Base-by-base conservation (phyloP, 1,284 basidiomycete species). In the Schizophyllum commune region DNA sequence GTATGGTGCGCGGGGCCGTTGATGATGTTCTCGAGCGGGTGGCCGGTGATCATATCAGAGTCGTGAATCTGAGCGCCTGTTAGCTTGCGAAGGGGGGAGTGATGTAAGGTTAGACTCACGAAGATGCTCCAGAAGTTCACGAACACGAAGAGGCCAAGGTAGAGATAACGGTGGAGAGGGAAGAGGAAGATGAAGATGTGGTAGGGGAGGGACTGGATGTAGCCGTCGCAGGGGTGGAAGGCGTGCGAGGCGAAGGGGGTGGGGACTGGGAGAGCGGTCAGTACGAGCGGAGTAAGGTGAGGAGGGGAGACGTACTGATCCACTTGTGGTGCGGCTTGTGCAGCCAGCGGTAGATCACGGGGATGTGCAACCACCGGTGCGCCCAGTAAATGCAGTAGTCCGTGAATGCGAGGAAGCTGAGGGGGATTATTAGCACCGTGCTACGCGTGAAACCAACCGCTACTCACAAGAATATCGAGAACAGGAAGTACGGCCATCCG, bases 291-390 rank as follows among this genome's bases (percentile, higher is more conserved):
- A 60, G n/a, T n/a, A n/a, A n/a, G n/a, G n/a, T n/a, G n/a, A n/a
- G 51, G 33, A 58, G 57, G 53, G 39, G 53, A 8, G 6, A 83
- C 91, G 65, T 72, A 94, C 93, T 86, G 67, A 98, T 82, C 97
- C 97, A 99, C 76, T 94, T 97, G 83, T 99, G 96, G 75, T 99
- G 96, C 0, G 96, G 94, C 75, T 97, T 98, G 76, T 97, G 96
- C 58, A 98, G 69, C 67, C 83, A 79, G 75, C 96, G 98, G 82
- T 99, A 99, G 62, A 97, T 71, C 22, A 81, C 64, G 0, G 96
- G 96, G 65, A 92, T 82, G 73, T 99, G 96, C 62, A 97, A 82
- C 75, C 84, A 79, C n/a, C 96, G 86, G 72, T 99, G 96, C 22
- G 96, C 81, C 92, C 94, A 96, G 74, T 98, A 98, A 68, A 98